Evolutionary conservation across 2,329 filamentous ascomycete genomes (phyloP).

Genomic region (Reticulascus tulasneorum): DNA sequence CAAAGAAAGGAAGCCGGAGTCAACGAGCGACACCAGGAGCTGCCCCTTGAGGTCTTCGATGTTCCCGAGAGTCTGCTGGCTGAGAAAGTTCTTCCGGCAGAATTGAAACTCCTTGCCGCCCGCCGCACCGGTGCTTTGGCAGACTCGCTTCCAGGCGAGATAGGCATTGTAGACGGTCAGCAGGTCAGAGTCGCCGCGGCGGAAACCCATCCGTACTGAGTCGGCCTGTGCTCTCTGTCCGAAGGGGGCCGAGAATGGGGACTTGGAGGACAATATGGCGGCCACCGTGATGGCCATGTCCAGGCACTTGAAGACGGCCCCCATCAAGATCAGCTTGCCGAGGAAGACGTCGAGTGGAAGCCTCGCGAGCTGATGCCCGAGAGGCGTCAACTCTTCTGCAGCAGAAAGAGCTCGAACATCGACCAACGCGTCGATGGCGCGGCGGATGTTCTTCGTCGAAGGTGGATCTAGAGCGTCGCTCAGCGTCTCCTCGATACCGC

Average conservation of each 20-base stretch:
- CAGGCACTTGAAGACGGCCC: constrained; percentile 82
- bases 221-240: constrained; percentile 80
- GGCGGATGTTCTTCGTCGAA: constrained; percentile 84
- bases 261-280: constrained; percentile 90
- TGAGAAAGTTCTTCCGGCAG: constrained; percentile 92
- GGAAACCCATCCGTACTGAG: constrained; percentile 72
- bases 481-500: constrained; percentile 86
- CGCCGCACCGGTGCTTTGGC: constrained; percentile 53
- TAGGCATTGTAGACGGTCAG: constrained; percentile 95
- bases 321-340: constrained; percentile 86
- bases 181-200: constrained; percentile 83
- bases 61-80: constrained; percentile 79
- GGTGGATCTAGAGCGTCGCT: constrained; percentile 86
- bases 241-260: constrained; percentile 84
- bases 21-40: constrained; percentile 76
- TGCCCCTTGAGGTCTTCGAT: constrained; percentile 97
- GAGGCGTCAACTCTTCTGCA: constrained; percentile 76
- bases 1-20: constrained; percentile 77
- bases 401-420: constrained; percentile 86
- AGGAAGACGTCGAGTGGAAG: constrained; percentile 91
- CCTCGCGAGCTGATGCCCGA: constrained; percentile 82
- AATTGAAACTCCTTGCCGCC: constrained; percentile 78
- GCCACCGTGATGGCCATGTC: constrained; percentile 91
- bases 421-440: constrained; percentile 87
- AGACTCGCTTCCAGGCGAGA: constrained; percentile 79